Conservation (phyloP, 2,329 filamentous ascomycete genomes). For the Aureobasidium pullulans region DNA sequence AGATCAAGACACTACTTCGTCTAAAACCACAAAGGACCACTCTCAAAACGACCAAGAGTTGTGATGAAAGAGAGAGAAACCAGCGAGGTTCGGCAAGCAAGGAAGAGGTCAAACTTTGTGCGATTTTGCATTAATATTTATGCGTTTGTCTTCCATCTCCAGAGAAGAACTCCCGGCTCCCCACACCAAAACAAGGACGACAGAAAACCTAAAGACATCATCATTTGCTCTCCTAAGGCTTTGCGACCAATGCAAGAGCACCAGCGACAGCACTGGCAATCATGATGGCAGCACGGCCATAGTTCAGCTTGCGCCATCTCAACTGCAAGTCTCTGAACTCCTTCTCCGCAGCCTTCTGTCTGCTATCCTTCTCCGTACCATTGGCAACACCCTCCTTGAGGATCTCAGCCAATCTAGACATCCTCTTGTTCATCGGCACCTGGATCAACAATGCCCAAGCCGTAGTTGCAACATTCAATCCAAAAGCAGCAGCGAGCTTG, state of each 20-base stretch:
- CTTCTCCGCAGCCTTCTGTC: constrained; percentile 19
- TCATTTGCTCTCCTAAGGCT: background rate
- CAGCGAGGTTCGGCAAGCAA: background rate
- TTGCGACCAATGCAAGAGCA: constrained; percentile 13
- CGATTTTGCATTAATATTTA: constrained; percentile 2
- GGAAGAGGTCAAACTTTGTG: background rate
- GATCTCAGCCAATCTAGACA: constrained; percentile 20
- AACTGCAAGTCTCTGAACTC: constrained; percentile 23
- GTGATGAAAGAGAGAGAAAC: no score
- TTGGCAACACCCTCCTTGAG: constrained; percentile 19
- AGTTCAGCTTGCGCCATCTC: constrained; percentile 23
- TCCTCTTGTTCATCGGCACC: constrained; percentile 27
- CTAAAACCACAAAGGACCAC: background rate
- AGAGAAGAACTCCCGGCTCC: background rate
- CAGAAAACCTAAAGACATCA: background rate
- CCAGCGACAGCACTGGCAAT: constrained; percentile 15
- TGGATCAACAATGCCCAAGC: constrained; percentile 24
- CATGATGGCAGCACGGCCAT: constrained; percentile 22
- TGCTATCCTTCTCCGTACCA: constrained; percentile 17
- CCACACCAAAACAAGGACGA: constrained; percentile 1
- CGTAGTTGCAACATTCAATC: constrained; percentile 23
- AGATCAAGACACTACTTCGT: background rate
- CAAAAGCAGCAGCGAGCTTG: constrained; percentile 19
- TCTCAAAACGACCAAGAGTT: no score
- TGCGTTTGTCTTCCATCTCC: background rate